Conservation (phyloP, 257 asterid species). For the Fraxinus excelsior region DNA sequence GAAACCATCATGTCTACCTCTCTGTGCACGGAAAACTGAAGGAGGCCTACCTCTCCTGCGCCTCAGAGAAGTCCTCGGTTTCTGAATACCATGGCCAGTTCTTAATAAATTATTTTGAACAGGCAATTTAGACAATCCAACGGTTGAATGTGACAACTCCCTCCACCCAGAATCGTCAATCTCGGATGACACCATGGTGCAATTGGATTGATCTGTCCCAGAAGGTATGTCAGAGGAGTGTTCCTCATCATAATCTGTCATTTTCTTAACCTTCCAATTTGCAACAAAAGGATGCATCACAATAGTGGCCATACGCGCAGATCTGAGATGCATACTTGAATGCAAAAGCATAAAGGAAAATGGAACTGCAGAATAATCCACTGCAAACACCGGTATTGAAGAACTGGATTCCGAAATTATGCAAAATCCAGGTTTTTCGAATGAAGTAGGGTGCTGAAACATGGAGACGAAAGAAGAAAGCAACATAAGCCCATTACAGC, state of each 20-base stretch:
- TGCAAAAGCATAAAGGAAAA: conserved; percentile 60
- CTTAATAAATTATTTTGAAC: conserved; percentile 47
- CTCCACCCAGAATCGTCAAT: conserved; percentile 27
- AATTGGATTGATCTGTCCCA: conserved; percentile 22
- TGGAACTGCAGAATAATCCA: conserved; percentile 70
- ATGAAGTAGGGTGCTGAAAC: conserved; percentile 50
- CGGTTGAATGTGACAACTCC: conserved; percentile 29
- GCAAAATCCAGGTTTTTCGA: conserved; percentile 49
- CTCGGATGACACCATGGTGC: conserved; percentile 17
- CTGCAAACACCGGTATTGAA: conserved; percentile 54
- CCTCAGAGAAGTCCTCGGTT: conserved; percentile 63
- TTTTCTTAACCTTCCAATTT: conserved; percentile 30
- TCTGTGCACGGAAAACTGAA: conserved; percentile 41
- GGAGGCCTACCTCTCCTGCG: conserved; percentile 62
- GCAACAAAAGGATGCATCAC: conserved; percentile 18
- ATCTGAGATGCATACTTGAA: conserved; percentile 44
- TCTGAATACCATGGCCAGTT: conserved; percentile 59
- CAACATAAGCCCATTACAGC: background rate
- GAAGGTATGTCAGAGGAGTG: conserved; percentile 6
- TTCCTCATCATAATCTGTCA: conserved; percentile 14
- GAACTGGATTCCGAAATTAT: conserved; percentile 49
- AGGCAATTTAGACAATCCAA: conserved; percentile 41
- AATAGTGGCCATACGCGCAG: conserved; percentile 32
- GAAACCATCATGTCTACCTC: conserved; percentile 39
- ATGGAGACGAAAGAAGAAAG: conserved; percentile 3